Conservation (phyloP, 169 alveolate species). For the Babesia caballi region DNA sequence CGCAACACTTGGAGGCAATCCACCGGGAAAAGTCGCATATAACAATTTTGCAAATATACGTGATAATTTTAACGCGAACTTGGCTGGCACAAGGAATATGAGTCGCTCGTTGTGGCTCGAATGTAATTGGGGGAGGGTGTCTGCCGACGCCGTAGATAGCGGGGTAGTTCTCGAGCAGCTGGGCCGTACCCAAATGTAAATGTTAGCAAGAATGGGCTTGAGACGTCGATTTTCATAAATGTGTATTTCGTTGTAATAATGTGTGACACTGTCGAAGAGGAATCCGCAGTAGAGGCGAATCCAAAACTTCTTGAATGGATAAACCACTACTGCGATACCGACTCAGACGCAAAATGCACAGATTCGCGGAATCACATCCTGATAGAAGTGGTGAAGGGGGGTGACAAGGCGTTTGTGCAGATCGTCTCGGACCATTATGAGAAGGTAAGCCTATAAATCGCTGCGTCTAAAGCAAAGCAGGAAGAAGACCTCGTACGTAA, state of each 20-base stretch:
- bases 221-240: background rate
- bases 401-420: conserved; percentile 1
- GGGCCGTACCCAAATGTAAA: too few relatives aligned
- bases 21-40: too few relatives aligned
- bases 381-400: conserved; percentile 20
- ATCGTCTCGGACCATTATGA: conserved; percentile 12
- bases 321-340: background rate
- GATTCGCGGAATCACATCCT: conserved; percentile 40
- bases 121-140: too few relatives aligned
- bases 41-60: too few relatives aligned
- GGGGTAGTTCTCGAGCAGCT: too few relatives aligned
- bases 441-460: conserved; percentile 5
- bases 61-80: too few relatives aligned
- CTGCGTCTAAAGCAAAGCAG: background rate
- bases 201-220: too few relatives aligned
- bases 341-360: background rate
- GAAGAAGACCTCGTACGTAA: conserved; percentile 44
- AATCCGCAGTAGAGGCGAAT: background rate
- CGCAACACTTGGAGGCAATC: too few relatives aligned
- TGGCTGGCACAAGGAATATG: too few relatives aligned
- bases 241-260: background rate
- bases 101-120: too few relatives aligned
- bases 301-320: background rate
- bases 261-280: conserved; percentile 4
- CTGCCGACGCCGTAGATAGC: too few relatives aligned